These are phyloP conservation scores for Ceriops zippeliana DNA, from an alignment of 345 rosid species.

Conservation along the genomic window DNA sequence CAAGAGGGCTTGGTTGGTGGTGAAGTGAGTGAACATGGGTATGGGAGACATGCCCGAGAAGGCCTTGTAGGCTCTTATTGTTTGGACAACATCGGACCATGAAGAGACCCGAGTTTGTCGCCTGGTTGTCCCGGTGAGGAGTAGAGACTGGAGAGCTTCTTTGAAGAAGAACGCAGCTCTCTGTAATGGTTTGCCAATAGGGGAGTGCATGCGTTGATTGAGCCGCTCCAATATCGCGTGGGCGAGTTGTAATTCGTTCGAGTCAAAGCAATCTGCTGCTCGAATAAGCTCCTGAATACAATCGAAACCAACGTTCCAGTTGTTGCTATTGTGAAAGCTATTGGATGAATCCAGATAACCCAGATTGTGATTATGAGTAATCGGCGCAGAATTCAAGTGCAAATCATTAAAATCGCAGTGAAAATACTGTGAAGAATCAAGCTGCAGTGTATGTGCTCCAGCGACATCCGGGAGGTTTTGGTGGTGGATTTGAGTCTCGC, in stretches of 20 bases:
- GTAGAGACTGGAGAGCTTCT: conserved; percentile 68
- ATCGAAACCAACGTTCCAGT: conserved; percentile 35
- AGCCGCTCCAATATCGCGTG: conserved; percentile 79
- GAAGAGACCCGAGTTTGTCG: conserved; percentile 38
- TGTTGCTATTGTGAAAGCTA: conserved; percentile 21
- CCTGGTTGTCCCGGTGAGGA: conserved; percentile 49
- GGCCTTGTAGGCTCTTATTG: conserved; percentile 62
- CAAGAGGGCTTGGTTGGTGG: conserved; percentile 77
- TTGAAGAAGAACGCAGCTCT: conserved; percentile 88
- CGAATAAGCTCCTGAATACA: conserved; percentile 71
- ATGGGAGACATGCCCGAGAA: conserved; percentile 77
- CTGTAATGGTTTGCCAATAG: conserved; percentile 70
- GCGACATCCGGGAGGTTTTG: conserved; percentile 30
- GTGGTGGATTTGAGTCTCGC: conserved; percentile 14
- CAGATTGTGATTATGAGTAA: conserved; percentile 6
- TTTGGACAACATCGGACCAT: conserved; percentile 70
- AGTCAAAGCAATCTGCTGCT: conserved; percentile 77
- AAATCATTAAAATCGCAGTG: conserved; percentile 51
- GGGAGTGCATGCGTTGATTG: conserved; percentile 52
- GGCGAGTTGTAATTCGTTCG: conserved; percentile 68
- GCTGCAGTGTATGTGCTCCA: conserved; percentile 5
- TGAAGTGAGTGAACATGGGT: conserved; percentile 87
- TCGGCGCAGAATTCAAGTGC: conserved; percentile 31
- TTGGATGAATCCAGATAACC: conserved; percentile 22
- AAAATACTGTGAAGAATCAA: conserved; percentile 19